Base-by-base conservation (phyloP, 192 early-diverging fungal genomes). In the Chytriomyces sp. region DNA sequence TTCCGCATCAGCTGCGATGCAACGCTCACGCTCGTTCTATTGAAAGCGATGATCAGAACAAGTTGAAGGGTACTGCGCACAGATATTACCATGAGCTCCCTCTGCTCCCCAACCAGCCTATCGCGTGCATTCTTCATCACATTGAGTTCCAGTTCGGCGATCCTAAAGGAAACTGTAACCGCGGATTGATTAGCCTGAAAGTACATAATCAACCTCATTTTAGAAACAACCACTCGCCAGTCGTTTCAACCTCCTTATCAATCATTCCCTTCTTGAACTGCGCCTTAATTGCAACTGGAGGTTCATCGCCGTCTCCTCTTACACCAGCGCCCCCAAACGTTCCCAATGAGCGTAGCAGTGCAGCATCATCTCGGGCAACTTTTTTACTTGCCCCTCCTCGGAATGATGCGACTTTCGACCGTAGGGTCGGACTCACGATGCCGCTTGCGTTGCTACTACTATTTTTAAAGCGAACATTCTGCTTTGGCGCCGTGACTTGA, bases 261-360 rank as follows among this genome's bases (percentile, higher is more conserved):
- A 85, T 63, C 81, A 85, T 75, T 52, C 82, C 77, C 66, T 81
- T 82, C 65, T 79, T 82, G 54, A 85, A 74, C 57, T 80, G 76
- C 0, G 79, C 78, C 12, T 74, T 66, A 1, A 85, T 68, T 36
- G 3, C 44, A 49, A 68, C 33, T 2, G 66, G 66, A 28, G 59
- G 59, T 25, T 68, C 54, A 26, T 32, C 52, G 26, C 14, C 25
- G 2, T 32, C 10, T 32, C 8, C 36, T 3, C 10, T 19, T 7
- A 17, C 33, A 32, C 25, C 25, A 3, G 30, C 10, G 8, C n/a
- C 44, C 7, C 8, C 40, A 7, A 28, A 49, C n/a, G 40, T 10
- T 32, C 28, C 14, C 63, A 64, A 30, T 4, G 39, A 28, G 5
- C 28, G 5, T 31, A 64, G n/a, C 40, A 64, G 30, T 5, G 63